phyloP scores from a whole-genome alignment of 1,139 yeast species.

The Geotrichum candidum region DNA sequence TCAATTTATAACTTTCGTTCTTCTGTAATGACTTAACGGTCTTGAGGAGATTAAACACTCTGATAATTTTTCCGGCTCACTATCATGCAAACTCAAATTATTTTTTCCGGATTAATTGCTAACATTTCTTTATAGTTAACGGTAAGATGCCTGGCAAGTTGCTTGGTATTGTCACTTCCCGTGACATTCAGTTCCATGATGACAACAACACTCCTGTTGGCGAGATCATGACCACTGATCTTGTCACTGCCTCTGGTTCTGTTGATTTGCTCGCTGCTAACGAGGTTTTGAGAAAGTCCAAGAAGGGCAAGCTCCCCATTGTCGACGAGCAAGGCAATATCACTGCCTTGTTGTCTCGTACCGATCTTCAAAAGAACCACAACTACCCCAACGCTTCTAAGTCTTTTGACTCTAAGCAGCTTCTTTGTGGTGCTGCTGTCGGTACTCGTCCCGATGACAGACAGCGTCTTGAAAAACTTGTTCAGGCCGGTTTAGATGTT shows the following conservation, averaged over 20 bases:
- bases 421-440: conserved; percentile 97
- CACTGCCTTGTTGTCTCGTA: conserved; percentile 85
- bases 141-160: conserved; percentile 87
- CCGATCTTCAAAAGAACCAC: conserved; percentile 95
- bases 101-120: conserved; percentile 8
- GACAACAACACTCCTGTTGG: conserved; percentile 55
- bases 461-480: conserved; percentile 75
- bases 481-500: conserved; percentile 95
- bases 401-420: conserved; percentile 87
- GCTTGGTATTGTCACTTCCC: conserved; percentile 90
- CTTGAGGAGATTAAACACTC: conserved; percentile 69
- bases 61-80: conserved; percentile 30
- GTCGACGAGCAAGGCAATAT: conserved; percentile 71
- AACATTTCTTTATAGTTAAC: conserved; percentile 46
- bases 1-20: conserved; percentile 92
- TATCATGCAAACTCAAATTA: background rate
- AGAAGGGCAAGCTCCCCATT: conserved; percentile 96
- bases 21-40: conserved; percentile 98
- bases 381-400: conserved; percentile 92
- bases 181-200: conserved; percentile 95
- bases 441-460: conserved; percentile 91
- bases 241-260: conserved; percentile 65
- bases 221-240: conserved; percentile 84
- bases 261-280: conserved; percentile 81
- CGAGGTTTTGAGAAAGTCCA: conserved; percentile 80